Evolutionary conservation across 441 rosid genomes (phyloP), one percentile per base, ranked within the genome.

Genomic region (Croton setiger): DNA sequence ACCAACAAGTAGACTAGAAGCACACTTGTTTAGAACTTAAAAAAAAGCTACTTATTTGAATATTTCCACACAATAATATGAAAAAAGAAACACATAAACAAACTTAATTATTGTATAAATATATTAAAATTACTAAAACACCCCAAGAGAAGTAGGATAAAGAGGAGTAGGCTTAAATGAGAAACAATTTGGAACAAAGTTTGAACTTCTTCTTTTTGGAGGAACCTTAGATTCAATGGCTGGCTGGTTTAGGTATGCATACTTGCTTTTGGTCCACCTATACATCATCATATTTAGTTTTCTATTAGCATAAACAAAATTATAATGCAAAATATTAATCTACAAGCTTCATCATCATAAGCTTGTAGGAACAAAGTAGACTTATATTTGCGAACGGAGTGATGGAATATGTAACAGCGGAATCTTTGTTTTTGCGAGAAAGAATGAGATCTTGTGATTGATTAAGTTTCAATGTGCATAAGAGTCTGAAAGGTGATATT

Each of bases 101-200:
- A 27, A 39, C 9, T 23, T 37, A n/a, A n/a, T 37, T 44, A 52
- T 21, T 48, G 79, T 47, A 60, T 37, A 20, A 49, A 33, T n/a
- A 43, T 8, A 55, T 39, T 52, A 27, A 2, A 4, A 3, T n/a
- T n/a, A n/a, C 81, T 84, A 83, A 74, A 77, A 90, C 64, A 91
- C 98, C n/a, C 90, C 88, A 8, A 92, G 90, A 33, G 87, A 81
- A 15, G 91, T 69, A 21, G 96, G 85, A 74, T 82, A 86, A 21
- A 83, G 72, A 9, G 88, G 85, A 74, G 81, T 52, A 13, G 91
- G 91, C 71, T 91, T 86, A 68, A 74, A 83, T 5, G 82, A 74
- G 82, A 89, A 83, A 78, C 82, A 82, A 60, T 82, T 87, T 41
- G 98, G 94, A 64, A 66, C 66, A 67, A 82, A 91, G 47, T 72